These are phyloP conservation scores for Sesbania bispinosa DNA, from an alignment of 306 rosid genomes.

Conservation along the genomic window DNA sequence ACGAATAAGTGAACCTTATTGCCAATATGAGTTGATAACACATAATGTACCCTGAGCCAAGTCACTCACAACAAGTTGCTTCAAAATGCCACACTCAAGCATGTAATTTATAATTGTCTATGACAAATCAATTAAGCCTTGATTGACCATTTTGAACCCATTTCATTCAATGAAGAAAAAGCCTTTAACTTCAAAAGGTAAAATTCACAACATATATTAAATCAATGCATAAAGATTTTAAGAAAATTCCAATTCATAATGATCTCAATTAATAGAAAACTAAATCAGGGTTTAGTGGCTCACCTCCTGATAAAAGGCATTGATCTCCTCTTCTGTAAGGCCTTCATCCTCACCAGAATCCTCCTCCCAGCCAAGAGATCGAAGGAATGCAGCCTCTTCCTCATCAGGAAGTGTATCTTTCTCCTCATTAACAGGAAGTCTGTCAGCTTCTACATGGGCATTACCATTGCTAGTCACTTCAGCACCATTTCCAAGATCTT, in stretches of 20 bases:
- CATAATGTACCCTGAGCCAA: no score
- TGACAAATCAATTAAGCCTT: not conserved
- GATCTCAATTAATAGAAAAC: constrained; percentile 4
- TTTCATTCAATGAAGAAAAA: not conserved
- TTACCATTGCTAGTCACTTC: constrained; percentile 57
- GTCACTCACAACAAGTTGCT: not conserved
- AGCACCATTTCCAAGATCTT: constrained; percentile 47
- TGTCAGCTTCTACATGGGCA: constrained; percentile 44
- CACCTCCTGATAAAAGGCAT: constrained; percentile 74
- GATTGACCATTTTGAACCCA: not conserved
- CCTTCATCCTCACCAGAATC: constrained; percentile 83
- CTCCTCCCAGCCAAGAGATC: constrained; percentile 99
- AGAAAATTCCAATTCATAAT: not conserved
- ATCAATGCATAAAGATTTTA: constrained; percentile 6
- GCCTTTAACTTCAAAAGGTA: not conserved
- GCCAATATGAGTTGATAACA: no score
- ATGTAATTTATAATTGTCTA: not conserved
- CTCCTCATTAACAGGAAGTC: constrained; percentile 42
- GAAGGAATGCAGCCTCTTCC: constrained; percentile 94
- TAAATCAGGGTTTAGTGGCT: constrained; percentile 13
- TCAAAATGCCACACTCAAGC: not conserved
- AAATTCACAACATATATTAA: not conserved
- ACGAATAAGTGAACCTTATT: constrained; percentile 14
- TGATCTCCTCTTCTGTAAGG: constrained; percentile 95
- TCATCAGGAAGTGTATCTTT: constrained; percentile 53